Evolutionary conservation across 2,329 filamentous ascomycete species (phyloP).

Genomic region (Botryotinia globosa): DNA sequence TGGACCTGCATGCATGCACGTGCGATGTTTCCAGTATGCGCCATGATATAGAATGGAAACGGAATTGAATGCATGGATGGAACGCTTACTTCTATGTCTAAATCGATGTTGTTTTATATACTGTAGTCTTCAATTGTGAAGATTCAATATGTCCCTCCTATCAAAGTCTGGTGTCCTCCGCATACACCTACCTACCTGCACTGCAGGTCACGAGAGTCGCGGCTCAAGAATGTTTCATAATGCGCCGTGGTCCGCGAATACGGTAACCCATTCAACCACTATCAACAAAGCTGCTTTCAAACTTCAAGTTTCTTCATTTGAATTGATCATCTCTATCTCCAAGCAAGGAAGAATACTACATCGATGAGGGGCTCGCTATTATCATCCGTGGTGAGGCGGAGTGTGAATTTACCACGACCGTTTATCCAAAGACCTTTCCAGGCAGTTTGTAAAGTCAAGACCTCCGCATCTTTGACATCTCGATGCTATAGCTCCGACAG

Average conservation of each 20-base stretch:
- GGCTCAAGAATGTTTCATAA: background rate
- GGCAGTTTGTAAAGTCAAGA: background rate
- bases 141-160: background rate
- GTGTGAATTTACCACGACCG: background rate
- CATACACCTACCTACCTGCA: too few relatives aligned
- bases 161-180: background rate
- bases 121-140: background rate
- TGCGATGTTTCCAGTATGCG: background rate
- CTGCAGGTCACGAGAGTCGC: too few relatives aligned
- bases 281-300: background rate
- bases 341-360: background rate
- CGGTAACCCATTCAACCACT: background rate
- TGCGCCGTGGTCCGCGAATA: background rate
- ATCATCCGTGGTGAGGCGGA: background rate
- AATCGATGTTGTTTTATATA: background rate
- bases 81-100: background rate
- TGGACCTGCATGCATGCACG: slow-evolving; percentile 7
- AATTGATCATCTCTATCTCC: background rate
- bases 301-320: background rate
- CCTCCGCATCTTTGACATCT: background rate
- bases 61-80: background rate
- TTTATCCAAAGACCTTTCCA: background rate
- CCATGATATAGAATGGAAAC: background rate
- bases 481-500: slow-evolving; percentile 10
- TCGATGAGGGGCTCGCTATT: slow-evolving; percentile 7